Evolutionary conservation across 2,329 filamentous ascomycete species (phyloP).

Genomic region (Neofusicoccum cordaticola): DNA sequence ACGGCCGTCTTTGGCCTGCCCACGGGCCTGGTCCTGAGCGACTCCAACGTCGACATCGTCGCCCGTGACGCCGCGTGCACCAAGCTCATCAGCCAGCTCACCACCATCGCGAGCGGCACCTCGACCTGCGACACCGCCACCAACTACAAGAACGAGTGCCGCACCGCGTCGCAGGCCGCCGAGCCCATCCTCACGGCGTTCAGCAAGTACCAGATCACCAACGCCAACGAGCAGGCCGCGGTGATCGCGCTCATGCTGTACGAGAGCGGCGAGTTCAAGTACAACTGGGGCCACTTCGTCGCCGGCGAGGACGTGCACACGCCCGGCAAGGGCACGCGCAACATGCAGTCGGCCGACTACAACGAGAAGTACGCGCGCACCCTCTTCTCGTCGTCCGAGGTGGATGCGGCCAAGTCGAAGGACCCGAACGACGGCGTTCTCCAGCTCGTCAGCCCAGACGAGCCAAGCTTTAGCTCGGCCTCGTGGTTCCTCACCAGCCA

Average conservation of each 20-base stretch:
- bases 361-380: slow-evolving; percentile 56
- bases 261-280: slow-evolving; percentile 68
- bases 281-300: slow-evolving; percentile 64
- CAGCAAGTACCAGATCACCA: slow-evolving; percentile 54
- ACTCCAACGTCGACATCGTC: not conserved
- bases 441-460: slow-evolving; percentile 49
- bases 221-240: slow-evolving; percentile 63
- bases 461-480: slow-evolving; percentile 56
- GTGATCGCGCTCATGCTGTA: slow-evolving; percentile 68
- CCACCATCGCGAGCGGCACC: slow-evolving; percentile 57
- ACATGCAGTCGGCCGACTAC: slow-evolving; percentile 60
- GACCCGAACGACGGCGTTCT: slow-evolving; percentile 45
- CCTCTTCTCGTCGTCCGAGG: slow-evolving; percentile 36
- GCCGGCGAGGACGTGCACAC: slow-evolving; percentile 32
- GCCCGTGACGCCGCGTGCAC: not conserved
- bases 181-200: slow-evolving; percentile 58
- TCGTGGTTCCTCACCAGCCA: slow-evolving; percentile 61
- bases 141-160: slow-evolving; percentile 57
- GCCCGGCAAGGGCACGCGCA: slow-evolving; percentile 69
- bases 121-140: slow-evolving; percentile 49
- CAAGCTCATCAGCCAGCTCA: slow-evolving; percentile 32
- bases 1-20: not conserved
- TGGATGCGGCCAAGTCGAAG: slow-evolving; percentile 28
- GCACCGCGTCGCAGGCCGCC: slow-evolving; percentile 61
- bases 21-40: not conserved